Conservation (phyloP, 306 rosid species). For the Begonia fuchsioides region DNA sequence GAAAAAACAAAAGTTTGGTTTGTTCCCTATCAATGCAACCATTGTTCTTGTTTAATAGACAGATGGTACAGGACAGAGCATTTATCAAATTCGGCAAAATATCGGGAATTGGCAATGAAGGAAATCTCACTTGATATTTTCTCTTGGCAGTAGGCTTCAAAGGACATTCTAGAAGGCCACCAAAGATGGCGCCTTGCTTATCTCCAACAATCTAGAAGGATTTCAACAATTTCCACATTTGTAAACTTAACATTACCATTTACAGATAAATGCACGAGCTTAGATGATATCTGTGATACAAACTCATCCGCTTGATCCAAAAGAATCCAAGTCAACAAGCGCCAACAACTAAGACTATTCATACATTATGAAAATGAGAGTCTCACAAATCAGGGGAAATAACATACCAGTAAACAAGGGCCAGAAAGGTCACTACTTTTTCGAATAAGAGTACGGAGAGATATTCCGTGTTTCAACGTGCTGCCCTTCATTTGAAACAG, state of each 20-base stretch:
- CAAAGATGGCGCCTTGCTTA: slow-evolving; percentile 82
- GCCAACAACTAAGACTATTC: not conserved
- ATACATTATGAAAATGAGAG: not conserved
- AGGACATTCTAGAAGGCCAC: slow-evolving; percentile 79
- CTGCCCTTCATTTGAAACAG: slow-evolving; percentile 96
- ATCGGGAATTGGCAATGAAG: not conserved
- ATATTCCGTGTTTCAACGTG: slow-evolving; percentile 71
- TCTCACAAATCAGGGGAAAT: not conserved
- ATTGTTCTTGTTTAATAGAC: not conserved
- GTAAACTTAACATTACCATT: too few species aligned
- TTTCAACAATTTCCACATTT: not conserved
- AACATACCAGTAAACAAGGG: slow-evolving; percentile 15
- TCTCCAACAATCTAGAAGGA: slow-evolving; percentile 71
- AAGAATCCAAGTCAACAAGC: not conserved
- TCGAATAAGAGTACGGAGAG: slow-evolving; percentile 12
- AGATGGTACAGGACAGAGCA: not conserved
- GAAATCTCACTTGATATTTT: slow-evolving; percentile 67
- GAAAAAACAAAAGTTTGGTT: slow-evolving; percentile 80
- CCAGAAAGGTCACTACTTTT: slow-evolving; percentile 11
- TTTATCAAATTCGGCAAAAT: too few species aligned
- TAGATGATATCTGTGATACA: too few species aligned
- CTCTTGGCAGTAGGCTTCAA: slow-evolving; percentile 73
- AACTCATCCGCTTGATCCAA: too few species aligned
- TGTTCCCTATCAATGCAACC: slow-evolving; percentile 47
- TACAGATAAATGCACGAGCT: too few species aligned